Percentiles rank a stretch among this genome's conserved stretches.
phyloP scores from a whole-genome alignment of 1,284 basidiomycete species.

The Moesziomyces antarcticus region DNA sequence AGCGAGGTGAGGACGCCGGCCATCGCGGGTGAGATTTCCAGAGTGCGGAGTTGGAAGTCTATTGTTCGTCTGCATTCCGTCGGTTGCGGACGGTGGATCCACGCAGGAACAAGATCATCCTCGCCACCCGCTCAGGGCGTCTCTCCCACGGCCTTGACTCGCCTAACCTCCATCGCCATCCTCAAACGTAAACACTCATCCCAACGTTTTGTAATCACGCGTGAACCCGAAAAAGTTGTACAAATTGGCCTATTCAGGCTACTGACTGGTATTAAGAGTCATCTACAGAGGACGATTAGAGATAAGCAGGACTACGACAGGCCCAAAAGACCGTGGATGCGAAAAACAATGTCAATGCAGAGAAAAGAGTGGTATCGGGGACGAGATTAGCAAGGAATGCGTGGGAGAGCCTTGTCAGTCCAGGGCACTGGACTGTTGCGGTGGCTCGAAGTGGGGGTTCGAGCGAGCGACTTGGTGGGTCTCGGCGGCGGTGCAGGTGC shows the following conservation, averaged over 20 bases:
- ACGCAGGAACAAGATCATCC: background rate
- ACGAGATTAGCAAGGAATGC: conserved; percentile 23
- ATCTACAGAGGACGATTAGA: background rate
- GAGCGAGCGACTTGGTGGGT: conserved; percentile 16
- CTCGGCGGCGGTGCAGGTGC: conserved; percentile 9
- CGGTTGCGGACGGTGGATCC: background rate
- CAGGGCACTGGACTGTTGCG: conserved; percentile 20
- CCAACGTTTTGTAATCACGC: too few species aligned
- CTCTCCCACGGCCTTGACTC: conserved; percentile 10
- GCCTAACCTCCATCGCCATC: background rate
- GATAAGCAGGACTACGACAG: background rate
- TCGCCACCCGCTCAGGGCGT: too few species aligned
- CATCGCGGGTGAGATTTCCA: background rate
- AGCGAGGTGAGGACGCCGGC: too few species aligned
- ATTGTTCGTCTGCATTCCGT: background rate
- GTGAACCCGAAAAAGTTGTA: too few species aligned
- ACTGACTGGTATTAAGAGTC: background rate
- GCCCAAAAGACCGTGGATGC: background rate
- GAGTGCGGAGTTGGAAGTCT: background rate
- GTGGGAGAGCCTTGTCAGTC: conserved; percentile 16
- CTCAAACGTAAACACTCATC: background rate
- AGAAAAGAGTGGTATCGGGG: background rate
- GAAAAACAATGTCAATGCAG: background rate
- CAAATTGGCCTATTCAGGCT: too few species aligned
- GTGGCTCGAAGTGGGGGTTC: conserved; percentile 16